phyloP scores from a whole-genome alignment of 352 stramenopile genomes.

The Pythium aphanidermatum region DNA sequence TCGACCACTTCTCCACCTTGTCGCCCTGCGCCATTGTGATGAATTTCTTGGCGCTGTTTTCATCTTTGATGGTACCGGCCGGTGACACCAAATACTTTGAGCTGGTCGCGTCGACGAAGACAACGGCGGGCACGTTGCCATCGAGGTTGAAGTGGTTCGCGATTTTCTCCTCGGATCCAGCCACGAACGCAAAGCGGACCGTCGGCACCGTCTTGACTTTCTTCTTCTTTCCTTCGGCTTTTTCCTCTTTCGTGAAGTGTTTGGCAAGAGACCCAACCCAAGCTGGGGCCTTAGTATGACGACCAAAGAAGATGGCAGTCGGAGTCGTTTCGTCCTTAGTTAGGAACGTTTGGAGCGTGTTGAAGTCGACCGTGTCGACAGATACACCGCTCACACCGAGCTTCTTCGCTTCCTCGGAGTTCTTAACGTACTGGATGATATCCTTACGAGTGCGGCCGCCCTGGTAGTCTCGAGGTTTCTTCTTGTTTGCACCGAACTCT shows the following conservation, averaged over 20 bases:
- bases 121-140: slow-evolving; percentile 44
- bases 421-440: slow-evolving; percentile 72
- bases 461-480: slow-evolving; percentile 65
- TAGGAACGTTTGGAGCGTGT: slow-evolving; percentile 52
- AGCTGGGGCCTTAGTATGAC: slow-evolving; percentile 28
- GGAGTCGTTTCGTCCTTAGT: slow-evolving; percentile 36
- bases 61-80: slow-evolving; percentile 22
- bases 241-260: slow-evolving; percentile 41
- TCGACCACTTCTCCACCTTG: slow-evolving; percentile 22
- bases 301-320: slow-evolving; percentile 68
- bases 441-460: slow-evolving; percentile 51
- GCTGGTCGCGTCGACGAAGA: slow-evolving; percentile 47
- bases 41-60: slow-evolving; percentile 52
- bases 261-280: slow-evolving; percentile 56
- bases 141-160: slow-evolving; percentile 55
- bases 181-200: slow-evolving; percentile 54
- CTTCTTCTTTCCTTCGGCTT: slow-evolving; percentile 51
- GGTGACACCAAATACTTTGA: slow-evolving; percentile 40
- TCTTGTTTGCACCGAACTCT: slow-evolving; percentile 81
- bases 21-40: slow-evolving; percentile 30
- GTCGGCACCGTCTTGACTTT: slow-evolving; percentile 38
- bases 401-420: slow-evolving; percentile 59
- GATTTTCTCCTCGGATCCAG: slow-evolving; percentile 60
- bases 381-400: slow-evolving; percentile 47
- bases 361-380: slow-evolving; percentile 42